Conservation (phyloP, 106 monocot species). For the Chionographis japonica region DNA sequence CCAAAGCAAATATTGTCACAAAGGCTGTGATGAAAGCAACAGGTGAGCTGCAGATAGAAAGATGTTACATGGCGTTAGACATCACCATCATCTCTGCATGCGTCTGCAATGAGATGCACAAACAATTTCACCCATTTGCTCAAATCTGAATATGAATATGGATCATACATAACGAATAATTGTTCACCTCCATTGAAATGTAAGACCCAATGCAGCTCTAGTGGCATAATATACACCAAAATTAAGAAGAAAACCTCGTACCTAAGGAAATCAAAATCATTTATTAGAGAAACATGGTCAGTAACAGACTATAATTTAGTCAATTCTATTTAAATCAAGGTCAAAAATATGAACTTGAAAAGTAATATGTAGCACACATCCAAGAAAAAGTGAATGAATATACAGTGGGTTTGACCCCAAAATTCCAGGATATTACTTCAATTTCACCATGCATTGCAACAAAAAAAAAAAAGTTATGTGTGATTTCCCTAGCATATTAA, state of each 20-base stretch:
- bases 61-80: slow-evolving; percentile 38
- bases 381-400: not conserved
- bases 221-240: slow-evolving; percentile 99
- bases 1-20: slow-evolving; percentile 93
- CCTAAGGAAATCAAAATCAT: slow-evolving; percentile 32
- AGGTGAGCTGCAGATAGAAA: slow-evolving; percentile 83
- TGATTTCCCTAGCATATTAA: not conserved
- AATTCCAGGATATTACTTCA: too few relatives aligned
- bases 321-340: too few relatives aligned
- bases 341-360: too few relatives aligned
- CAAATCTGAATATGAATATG: not conserved
- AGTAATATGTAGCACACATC: not conserved
- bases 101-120: slow-evolving; percentile 43
- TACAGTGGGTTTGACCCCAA: not conserved
- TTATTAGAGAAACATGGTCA: not conserved
- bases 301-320: not conserved
- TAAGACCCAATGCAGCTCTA: slow-evolving; percentile 84
- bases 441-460: too few relatives aligned
- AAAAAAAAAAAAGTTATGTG: not conserved
- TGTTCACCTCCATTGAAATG: slow-evolving; percentile 87
- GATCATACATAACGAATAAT: not conserved
- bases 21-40: slow-evolving; percentile 92
- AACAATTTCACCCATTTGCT: slow-evolving; percentile 30
- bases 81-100: slow-evolving; percentile 44
- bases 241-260: slow-evolving; percentile 96